Base-by-base conservation (phyloP, 1,284 basidiomycete species). In the Xerocomus cyaneibrunnescens region DNA sequence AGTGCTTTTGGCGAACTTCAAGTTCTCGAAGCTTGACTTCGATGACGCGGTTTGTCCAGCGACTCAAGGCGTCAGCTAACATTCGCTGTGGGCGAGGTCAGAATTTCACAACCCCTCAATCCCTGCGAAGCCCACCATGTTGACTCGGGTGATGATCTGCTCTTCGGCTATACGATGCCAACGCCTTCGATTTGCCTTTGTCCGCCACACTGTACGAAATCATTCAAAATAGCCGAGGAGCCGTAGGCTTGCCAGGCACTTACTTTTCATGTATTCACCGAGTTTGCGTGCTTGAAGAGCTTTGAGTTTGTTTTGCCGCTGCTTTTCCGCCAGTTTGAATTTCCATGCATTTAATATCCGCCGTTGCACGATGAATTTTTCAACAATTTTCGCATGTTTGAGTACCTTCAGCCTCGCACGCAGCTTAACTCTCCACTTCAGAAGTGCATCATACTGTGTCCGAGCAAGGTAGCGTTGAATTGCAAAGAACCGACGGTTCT, bases 1-100 rank as follows among this genome's bases (percentile, higher is more conserved):
- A 75, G 54, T 72, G 72, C 50, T 72, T 75, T 55, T 86, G 81
- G 5, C 70, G 70, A 23, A 81, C 76, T 47, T 87, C 79, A 16
- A 89, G 63, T 65, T 89, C 87, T 39, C 83, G 79, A 48, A 83
- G 75, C 62, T 89, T 92, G 50, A 87, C 66, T 41, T 82, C 81
- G 52, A 89, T 85, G 5, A 89, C 84, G 2, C 80, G 78, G 58
- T 83, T 81, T 14, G 83, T 88, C 89, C 89, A 92, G 31, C 64
- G 71, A 22, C 68, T 68, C 48, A 91, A 65, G 3, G 76, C 62
- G 40, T 69, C 63, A 12, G 69, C 66, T 57, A 83, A 61, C 40
- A 83, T 67, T 36, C 83, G 79, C 87, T 90, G 58, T 35, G 32
- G 38, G 41, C n/a, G 19, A 28, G 23, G 52, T 45, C 41, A 55